Percentiles rank a stretch among this genome's conserved stretches.
Conservation (phyloP, 2,329 filamentous ascomycete species). For the Diplodia intermedia region DNA sequence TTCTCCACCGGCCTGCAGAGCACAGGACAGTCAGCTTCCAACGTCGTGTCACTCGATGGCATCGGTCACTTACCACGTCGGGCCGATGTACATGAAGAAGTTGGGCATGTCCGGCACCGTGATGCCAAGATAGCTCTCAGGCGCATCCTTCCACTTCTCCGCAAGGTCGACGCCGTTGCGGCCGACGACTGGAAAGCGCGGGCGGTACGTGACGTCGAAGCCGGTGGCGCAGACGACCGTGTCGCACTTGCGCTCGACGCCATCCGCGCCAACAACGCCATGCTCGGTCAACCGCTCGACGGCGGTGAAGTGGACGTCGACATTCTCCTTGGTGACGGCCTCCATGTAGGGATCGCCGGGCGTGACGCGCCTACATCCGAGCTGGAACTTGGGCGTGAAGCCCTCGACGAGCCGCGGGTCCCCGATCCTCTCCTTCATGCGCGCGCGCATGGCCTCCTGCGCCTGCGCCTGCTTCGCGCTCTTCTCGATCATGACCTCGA, state of each 20-base stretch:
- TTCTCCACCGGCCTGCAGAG: constrained; percentile 53
- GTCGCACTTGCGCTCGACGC: constrained; percentile 51
- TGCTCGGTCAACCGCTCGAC: constrained; percentile 55
- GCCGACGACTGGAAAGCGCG: constrained; percentile 54
- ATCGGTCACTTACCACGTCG: constrained; percentile 41
- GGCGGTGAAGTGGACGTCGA: constrained; percentile 59
- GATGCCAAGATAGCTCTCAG: constrained; percentile 52
- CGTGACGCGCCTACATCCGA: constrained; percentile 57
- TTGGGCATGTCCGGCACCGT: constrained; percentile 54
- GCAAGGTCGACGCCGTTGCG: constrained; percentile 49
- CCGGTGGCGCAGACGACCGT: constrained; percentile 56
- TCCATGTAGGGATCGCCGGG: constrained; percentile 60
- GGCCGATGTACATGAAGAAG: constrained; percentile 51
- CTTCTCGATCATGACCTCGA: constrained; percentile 48
- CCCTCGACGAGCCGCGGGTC: constrained; percentile 58
- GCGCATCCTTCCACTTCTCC: constrained; percentile 50
- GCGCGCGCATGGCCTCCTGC: constrained; percentile 48
- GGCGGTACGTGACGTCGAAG: constrained; percentile 54
- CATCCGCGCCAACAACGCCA: constrained; percentile 54
- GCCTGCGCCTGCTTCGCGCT: constrained; percentile 50
- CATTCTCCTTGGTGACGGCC: constrained; percentile 58
- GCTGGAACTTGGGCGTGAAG: constrained; percentile 55
- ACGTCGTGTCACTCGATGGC: no score
- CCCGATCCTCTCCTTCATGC: constrained; percentile 60
- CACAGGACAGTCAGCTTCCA: no score